A percentile compares a stretch with the other conserved stretches of the same genome.
Conservation (phyloP, 176 grass and related monocot species). For the Alopecurus myosuroides region DNA sequence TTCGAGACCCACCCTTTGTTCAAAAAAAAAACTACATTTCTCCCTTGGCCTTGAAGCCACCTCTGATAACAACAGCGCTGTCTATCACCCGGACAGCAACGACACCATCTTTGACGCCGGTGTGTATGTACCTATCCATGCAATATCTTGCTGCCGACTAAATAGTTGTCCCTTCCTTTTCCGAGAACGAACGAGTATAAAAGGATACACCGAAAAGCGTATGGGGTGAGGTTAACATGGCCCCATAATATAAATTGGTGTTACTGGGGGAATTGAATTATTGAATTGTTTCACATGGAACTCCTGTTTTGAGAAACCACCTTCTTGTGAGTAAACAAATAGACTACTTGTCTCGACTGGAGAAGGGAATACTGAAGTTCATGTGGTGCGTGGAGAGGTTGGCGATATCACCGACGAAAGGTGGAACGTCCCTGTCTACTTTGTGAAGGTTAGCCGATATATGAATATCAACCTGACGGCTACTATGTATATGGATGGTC, state of each 20-base stretch:
- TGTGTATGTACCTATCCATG: conserved; percentile 46
- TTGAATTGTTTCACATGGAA: not conserved
- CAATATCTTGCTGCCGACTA: conserved; percentile 29
- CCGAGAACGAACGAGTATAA: not conserved
- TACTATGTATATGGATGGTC: not conserved
- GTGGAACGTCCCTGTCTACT: conserved; percentile 20
- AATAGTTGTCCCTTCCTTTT: conserved; percentile 20
- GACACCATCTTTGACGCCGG: conserved; percentile 4
- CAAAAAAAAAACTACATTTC: no score
- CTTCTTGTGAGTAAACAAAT: not conserved
- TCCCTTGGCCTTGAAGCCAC: conserved; percentile 30
- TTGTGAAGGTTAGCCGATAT: conserved; percentile 7
- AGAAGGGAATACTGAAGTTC: not conserved
- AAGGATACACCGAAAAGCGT: not conserved
- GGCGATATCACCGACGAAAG: conserved; percentile 10
- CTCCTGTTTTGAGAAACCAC: not conserved
- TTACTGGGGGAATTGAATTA: not conserved
- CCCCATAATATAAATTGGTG: not conserved
- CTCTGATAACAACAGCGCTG: conserved; percentile 25
- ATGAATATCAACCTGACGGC: conserved; percentile 7
- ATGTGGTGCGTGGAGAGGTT: not conserved
- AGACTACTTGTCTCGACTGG: not conserved
- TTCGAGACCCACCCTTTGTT: no score
- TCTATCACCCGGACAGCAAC: conserved; percentile 34
- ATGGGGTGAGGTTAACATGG: not conserved